phyloP scores from a whole-genome alignment of 2,329 filamentous ascomycete species.

The Calycina herbarum region DNA sequence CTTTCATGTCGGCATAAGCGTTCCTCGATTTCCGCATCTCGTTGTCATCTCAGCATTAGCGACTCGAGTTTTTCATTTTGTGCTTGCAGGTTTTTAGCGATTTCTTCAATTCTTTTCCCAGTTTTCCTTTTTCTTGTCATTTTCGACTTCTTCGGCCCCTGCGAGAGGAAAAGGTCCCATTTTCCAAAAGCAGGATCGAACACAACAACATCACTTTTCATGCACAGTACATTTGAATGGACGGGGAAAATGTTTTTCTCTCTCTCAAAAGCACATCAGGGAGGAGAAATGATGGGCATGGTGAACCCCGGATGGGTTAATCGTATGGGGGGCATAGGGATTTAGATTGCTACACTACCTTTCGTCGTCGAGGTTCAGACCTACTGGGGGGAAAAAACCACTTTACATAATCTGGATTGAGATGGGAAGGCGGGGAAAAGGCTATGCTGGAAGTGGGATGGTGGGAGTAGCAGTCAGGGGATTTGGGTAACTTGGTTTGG shows the following conservation, averaged over 20 bases:
- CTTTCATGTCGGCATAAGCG: constrained; percentile 31
- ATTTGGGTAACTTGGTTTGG: not conserved
- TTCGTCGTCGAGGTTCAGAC: constrained; percentile 3
- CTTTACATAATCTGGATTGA: constrained; percentile 5
- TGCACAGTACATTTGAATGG: constrained; percentile 1
- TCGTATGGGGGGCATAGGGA: not conserved
- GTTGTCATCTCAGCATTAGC: constrained; percentile 30
- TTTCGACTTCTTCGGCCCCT: not conserved
- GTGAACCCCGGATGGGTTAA: not conserved
- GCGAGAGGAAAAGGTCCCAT: too few relatives aligned
- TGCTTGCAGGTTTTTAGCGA: constrained; percentile 30
- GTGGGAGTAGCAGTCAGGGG: not conserved
- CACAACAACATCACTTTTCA: not conserved
- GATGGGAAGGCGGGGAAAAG: not conserved
- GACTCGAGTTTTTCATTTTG: constrained; percentile 26
- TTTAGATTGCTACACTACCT: not conserved
- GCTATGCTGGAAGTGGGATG: not conserved
- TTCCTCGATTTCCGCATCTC: constrained; percentile 22
- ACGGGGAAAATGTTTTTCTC: not conserved
- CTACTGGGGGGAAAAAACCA: not conserved
- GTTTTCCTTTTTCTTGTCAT: not conserved
- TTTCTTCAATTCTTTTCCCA: constrained; percentile 24
- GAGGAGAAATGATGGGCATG: not conserved
- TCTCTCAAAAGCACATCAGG: not conserved
- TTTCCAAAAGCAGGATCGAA: not conserved